Base-by-base conservation (phyloP, 1,139 yeast genomes). In the Casaregolazyma suthepensis region DNA sequence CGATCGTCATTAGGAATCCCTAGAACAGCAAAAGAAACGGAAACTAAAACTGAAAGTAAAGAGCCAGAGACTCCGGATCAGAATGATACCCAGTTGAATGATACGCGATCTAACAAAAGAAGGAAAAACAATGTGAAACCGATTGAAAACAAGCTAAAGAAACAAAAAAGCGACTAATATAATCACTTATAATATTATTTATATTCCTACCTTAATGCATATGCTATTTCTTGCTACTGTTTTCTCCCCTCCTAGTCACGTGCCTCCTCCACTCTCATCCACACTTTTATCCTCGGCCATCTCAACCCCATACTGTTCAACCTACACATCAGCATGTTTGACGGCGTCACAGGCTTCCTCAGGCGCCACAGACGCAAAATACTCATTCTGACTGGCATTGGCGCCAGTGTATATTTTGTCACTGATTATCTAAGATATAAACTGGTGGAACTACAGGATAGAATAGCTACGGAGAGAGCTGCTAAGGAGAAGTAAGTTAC, bases 391-490 rank as follows among this genome's bases (percentile, higher is more conserved):
- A 71, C 86, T 1, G 82, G 89, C 7, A 68, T 82, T 3, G 70
- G 81, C 13, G 81, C 90, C 2, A 69, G 79, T 1, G 77, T 85
- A 50, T 83, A 83, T 61, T 73, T 85, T 53, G 72, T 83, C 19
- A 71, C 83, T 52, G 79, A 80, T 54, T 84, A 81, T 64, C 76
- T 87, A 38, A 75, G 82, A 59, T 73, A 75, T 61, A 82, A 83
- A 67, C 73, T 88, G 59, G 72, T 78, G 52, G 83, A 84, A 66
- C 78, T 85, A 61, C 91, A 85, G 66, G 80, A 83, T 59, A 76
- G 84, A 48, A 71, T 89, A 55, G 77, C 80, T 55, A 87, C 87
- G 62, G 95, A 89, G 70, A 79, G 85, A 54, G 81, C 85, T 56
- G 85, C 90, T 52, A 82, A 85, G 62, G 96, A 88, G 64, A 95